These are phyloP conservation scores for Fraxinus sp. DNA, from an alignment of 305 asterid species.

Conservation along the genomic window DNA sequence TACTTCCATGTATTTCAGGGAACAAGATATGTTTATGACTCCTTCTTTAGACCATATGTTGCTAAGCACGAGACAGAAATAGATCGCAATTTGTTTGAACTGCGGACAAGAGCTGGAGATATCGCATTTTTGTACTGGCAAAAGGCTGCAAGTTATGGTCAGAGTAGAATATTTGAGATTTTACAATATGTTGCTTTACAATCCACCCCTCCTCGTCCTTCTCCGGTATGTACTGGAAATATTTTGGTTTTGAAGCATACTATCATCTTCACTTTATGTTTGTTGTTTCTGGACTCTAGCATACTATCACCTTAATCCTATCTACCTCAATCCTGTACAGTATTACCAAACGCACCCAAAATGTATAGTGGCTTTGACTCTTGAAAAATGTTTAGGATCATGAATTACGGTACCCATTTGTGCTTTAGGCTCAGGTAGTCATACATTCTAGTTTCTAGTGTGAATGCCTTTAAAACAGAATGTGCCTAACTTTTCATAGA, in stretches of 20 bases:
- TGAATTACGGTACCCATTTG: background rate
- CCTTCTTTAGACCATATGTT: slow-evolving; percentile 82
- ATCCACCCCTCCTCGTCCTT: slow-evolving; percentile 54
- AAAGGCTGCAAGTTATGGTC: slow-evolving; percentile 61
- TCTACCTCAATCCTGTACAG: background rate
- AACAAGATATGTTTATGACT: slow-evolving; percentile 78
- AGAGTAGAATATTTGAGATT: slow-evolving; percentile 73
- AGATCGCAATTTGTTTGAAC: slow-evolving; percentile 77
- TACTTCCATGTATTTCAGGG: slow-evolving; percentile 59
- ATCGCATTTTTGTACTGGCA: slow-evolving; percentile 56
- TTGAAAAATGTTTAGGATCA: background rate
- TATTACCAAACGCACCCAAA: background rate
- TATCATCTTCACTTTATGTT: background rate
- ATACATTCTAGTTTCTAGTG: background rate
- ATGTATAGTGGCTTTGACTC: background rate
- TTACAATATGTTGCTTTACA: slow-evolving; percentile 84
- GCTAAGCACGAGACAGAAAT: slow-evolving; percentile 83
- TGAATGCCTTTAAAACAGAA: background rate
- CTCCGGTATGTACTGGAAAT: slow-evolving; percentile 51
- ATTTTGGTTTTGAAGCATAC: slow-evolving; percentile 3
- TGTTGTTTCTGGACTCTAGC: background rate
- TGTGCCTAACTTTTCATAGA: background rate
- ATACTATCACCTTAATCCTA: background rate
- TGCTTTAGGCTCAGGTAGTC: background rate
- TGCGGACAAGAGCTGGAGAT: slow-evolving; percentile 80